Conservation (phyloP, 176 grass and related monocot species). For the Leersia perrieri region DNA sequence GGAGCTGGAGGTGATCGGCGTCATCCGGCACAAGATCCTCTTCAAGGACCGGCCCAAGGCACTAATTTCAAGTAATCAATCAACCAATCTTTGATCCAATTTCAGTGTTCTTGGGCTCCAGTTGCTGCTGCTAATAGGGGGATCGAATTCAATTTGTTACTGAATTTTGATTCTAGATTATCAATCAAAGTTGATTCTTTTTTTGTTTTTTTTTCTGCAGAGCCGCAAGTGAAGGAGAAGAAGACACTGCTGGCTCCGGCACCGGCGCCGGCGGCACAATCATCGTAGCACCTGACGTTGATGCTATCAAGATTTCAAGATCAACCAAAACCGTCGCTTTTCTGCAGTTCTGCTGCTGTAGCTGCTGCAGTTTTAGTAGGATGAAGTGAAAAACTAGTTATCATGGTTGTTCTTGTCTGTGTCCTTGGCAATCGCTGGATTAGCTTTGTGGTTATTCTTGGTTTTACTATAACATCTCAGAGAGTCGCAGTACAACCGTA, state of each 20-base stretch:
- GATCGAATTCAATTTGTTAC: too few relatives aligned
- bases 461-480: neutral
- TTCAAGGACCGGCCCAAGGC: conserved; percentile 91
- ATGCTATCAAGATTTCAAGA: neutral
- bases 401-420: neutral
- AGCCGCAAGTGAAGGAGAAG: conserved; percentile 39
- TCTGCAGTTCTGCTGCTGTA: neutral
- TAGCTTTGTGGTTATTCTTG: neutral
- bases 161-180: neutral
- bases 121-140: neutral
- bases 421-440: neutral
- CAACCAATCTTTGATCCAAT: neutral
- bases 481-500: too few relatives aligned
- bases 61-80: conserved; percentile 69
- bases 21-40: conserved; percentile 89
- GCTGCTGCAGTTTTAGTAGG: neutral
- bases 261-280: neutral
- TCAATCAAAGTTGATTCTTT: neutral
- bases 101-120: neutral
- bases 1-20: conserved; percentile 74
- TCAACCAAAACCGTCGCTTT: neutral
- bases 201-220: neutral
- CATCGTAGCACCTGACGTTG: neutral
- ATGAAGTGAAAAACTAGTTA: neutral
- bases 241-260: neutral